A percentile compares a stretch with the other conserved stretches of the same genome.
These are phyloP conservation scores for Epithele typhae DNA, from an alignment of 768 basidiomycete species.

Conservation along the genomic window DNA sequence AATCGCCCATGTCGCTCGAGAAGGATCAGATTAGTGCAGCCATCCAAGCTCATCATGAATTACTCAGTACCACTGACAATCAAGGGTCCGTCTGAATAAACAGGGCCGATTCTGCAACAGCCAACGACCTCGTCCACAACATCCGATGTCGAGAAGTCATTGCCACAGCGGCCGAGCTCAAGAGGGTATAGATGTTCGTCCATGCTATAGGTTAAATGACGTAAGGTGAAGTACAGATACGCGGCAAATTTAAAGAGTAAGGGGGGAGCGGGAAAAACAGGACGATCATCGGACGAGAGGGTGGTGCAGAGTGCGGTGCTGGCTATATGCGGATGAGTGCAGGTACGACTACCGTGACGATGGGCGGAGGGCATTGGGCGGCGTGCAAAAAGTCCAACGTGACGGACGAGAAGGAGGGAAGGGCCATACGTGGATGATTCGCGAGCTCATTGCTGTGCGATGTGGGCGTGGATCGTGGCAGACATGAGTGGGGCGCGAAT, in stretches of 20 bases:
- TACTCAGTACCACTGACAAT: too few relatives aligned
- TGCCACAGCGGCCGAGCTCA: constrained; percentile 14
- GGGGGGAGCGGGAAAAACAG: constrained; percentile 2
- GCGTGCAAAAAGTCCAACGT: constrained; percentile 4
- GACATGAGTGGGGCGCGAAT: constrained; percentile 10
- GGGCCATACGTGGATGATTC: background rate
- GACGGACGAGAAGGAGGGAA: background rate
- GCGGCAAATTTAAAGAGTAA: constrained; percentile 7
- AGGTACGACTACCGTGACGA: constrained; percentile 4
- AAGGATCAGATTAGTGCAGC: too few relatives aligned
- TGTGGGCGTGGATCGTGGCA: constrained; percentile 6
- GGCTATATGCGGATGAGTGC: constrained; percentile 12
- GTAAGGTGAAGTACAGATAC: constrained; percentile 23
- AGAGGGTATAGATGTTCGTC: constrained; percentile 21
- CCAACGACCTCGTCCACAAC: too few relatives aligned
- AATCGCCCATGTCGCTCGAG: too few relatives aligned
- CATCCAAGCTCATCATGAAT: too few relatives aligned
- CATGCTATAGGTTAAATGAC: constrained; percentile 19
- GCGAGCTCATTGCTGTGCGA: background rate
- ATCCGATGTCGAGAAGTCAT: background rate
- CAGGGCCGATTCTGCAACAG: too few relatives aligned
- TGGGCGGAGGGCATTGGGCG: background rate
- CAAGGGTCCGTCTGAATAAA: too few relatives aligned
- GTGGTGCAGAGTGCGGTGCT: background rate
- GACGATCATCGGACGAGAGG: background rate